Evolutionary conservation across 352 stramenopile species (phyloP).

Genomic region (Globisporangium paddicum): DNA sequence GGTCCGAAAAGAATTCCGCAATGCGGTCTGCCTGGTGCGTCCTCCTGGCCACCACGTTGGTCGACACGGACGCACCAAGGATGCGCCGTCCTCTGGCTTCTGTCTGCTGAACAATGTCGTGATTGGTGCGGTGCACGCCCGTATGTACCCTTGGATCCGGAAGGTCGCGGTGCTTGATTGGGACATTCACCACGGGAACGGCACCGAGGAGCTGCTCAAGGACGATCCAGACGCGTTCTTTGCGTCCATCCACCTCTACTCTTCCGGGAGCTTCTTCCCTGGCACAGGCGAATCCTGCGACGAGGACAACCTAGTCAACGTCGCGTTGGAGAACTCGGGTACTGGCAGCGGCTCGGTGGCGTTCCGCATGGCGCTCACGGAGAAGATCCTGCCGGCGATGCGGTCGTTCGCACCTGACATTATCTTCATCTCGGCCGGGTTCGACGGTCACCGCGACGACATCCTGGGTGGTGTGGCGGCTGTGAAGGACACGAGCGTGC

Average conservation of each 20-base stretch:
- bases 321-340: conserved; percentile 71
- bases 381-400: conserved; percentile 76
- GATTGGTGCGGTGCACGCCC: conserved; percentile 97
- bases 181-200: conserved; percentile 99
- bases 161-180: conserved; percentile 98
- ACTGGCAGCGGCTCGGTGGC: conserved; percentile 55
- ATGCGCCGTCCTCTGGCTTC: conserved; percentile 89
- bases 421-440: conserved; percentile 87
- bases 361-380: conserved; percentile 54
- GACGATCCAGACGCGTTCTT: conserved; percentile 83
- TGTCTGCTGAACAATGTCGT: conserved; percentile 99
- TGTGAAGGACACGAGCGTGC: conserved; percentile 71
- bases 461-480: conserved; percentile 74
- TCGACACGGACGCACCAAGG: conserved; percentile 63
- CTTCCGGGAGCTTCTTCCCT: conserved; percentile 69
- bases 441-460: conserved; percentile 84
- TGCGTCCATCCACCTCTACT: conserved; percentile 79
- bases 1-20: conserved; percentile 71
- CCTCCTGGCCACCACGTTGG: conserved; percentile 93
- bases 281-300: conserved; percentile 62
- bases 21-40: conserved; percentile 84
- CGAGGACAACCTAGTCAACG: conserved; percentile 64
- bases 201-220: conserved; percentile 91
- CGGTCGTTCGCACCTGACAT: conserved; percentile 69
- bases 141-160: conserved; percentile 86